These are phyloP conservation scores for Circinella umbellata DNA, from an alignment of 371 early-diverging fungal species.

Conservation along the genomic window DNA sequence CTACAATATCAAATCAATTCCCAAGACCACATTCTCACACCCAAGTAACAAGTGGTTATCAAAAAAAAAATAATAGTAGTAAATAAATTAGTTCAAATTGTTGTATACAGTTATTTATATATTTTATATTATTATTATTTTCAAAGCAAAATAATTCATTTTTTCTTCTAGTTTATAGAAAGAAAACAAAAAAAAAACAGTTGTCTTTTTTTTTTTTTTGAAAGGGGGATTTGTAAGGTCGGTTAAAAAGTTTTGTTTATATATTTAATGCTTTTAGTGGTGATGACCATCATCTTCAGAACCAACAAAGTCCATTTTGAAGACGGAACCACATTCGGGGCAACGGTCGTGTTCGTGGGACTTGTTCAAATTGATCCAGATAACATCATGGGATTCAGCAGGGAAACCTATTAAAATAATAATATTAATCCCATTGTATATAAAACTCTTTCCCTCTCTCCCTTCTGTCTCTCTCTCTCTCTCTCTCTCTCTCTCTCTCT, in stretches of 20 bases:
- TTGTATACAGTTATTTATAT: no score
- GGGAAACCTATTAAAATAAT: constrained; percentile 70
- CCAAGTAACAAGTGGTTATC: no score
- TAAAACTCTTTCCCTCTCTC: no score
- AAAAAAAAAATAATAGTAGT: no score
- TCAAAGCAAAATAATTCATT: not conserved
- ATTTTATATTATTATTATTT: no score
- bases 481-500: not conserved
- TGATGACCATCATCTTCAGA: constrained; percentile 51
- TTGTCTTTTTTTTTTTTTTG: not conserved
- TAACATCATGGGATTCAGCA: constrained; percentile 85
- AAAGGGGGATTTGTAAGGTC: not conserved
- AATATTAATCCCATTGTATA: not conserved
- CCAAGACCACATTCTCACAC: no score
- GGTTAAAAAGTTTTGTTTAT: not conserved
- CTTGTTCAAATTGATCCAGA: constrained; percentile 83
- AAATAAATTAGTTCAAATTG: no score
- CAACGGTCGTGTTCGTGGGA: constrained; percentile 89
- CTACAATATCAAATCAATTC: no score
- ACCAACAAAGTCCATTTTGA: constrained; percentile 64
- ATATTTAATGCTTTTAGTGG: constrained; percentile 16
- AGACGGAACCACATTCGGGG: constrained; percentile 94
- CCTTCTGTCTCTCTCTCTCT: no score
- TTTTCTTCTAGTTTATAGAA: no score
- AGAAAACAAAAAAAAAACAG: no score